Evolutionary conservation across 176 grass and related monocot species (phyloP).

Genomic region (Phyllostachys edulis): DNA sequence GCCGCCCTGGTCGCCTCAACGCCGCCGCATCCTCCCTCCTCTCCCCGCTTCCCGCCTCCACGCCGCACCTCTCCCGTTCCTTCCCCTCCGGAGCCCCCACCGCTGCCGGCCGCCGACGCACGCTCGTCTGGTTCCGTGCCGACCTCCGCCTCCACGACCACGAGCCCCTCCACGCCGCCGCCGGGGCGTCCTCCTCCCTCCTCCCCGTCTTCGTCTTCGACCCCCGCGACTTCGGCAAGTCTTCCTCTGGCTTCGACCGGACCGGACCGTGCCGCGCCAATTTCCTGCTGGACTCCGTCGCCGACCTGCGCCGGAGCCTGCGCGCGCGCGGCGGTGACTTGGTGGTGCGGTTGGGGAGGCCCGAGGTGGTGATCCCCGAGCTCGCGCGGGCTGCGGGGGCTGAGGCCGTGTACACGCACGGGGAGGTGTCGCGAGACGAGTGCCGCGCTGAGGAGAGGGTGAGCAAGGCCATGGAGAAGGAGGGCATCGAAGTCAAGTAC

Average conservation of each 20-base stretch:
- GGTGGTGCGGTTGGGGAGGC: conserved; percentile 74
- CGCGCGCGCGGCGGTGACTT: conserved; percentile 74
- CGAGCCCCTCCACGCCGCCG: conserved; percentile 54
- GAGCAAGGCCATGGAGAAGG: conserved; percentile 71
- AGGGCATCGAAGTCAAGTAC: conserved; percentile 91
- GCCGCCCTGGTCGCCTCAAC: conserved; percentile 31
- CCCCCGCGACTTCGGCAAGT: conserved; percentile 67
- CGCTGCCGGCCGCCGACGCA: conserved; percentile 59
- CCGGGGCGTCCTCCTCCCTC: conserved; percentile 57
- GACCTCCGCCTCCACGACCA: conserved; percentile 89
- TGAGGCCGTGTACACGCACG: conserved; percentile 77
- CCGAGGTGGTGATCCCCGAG: conserved; percentile 78
- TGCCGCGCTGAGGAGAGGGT: conserved; percentile 69
- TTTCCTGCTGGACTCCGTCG: conserved; percentile 83
- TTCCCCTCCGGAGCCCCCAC: conserved; percentile 43
- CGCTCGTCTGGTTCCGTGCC: conserved; percentile 79
- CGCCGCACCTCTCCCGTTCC: conserved; percentile 44
- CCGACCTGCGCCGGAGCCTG: conserved; percentile 67
- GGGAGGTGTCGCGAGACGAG: conserved; percentile 84
- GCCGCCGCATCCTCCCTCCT: conserved; percentile 55
- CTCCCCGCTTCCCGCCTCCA: conserved; percentile 43
- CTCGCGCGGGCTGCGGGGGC: conserved; percentile 57
- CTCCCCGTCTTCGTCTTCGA: conserved; percentile 86
- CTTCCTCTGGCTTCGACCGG: conserved; percentile 64
- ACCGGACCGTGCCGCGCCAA: conserved; percentile 62